phyloP scores from a whole-genome alignment of 768 basidiomycete species.

The Boletus rubescentipes region DNA sequence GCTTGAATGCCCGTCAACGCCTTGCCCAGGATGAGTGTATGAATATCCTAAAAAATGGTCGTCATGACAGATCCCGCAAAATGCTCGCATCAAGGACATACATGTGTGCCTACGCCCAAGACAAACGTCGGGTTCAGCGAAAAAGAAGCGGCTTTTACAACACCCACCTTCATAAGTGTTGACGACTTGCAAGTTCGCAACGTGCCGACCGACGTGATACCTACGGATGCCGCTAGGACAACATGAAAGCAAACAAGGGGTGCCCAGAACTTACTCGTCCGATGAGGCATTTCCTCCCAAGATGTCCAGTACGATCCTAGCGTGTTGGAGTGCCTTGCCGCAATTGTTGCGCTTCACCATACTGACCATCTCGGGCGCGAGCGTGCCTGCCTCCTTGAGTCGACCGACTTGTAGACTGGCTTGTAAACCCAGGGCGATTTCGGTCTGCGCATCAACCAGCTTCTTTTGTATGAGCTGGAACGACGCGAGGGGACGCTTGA shows the following conservation, averaged over 20 bases:
- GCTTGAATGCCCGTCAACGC: slow-evolving; percentile 89
- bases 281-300: slow-evolving; percentile 92
- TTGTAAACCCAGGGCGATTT: slow-evolving; percentile 74
- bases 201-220: slow-evolving; percentile 93
- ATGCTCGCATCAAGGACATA: slow-evolving; percentile 30
- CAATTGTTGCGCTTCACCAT: slow-evolving; percentile 96
- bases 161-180: slow-evolving; percentile 87
- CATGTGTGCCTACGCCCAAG: slow-evolving; percentile 52
- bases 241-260: neutral
- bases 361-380: slow-evolving; percentile 91
- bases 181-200: slow-evolving; percentile 91
- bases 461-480: slow-evolving; percentile 99
- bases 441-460: slow-evolving; percentile 89
- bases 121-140: slow-evolving; percentile 5
- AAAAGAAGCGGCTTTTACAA: too few species aligned
- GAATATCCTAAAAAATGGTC: slow-evolving; percentile 63
- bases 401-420: slow-evolving; percentile 81
- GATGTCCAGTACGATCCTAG: slow-evolving; percentile 81
- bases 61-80: slow-evolving; percentile 1
- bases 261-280: slow-evolving; percentile 67
- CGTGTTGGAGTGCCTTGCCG: slow-evolving; percentile 85
- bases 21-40: slow-evolving; percentile 90
- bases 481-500: slow-evolving; percentile 82
- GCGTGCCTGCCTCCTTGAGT: slow-evolving; percentile 73
- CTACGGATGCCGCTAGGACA: slow-evolving; percentile 35